Conservation (phyloP, 2,329 filamentous ascomycete species). For the Microsporum ferrugineum region DNA sequence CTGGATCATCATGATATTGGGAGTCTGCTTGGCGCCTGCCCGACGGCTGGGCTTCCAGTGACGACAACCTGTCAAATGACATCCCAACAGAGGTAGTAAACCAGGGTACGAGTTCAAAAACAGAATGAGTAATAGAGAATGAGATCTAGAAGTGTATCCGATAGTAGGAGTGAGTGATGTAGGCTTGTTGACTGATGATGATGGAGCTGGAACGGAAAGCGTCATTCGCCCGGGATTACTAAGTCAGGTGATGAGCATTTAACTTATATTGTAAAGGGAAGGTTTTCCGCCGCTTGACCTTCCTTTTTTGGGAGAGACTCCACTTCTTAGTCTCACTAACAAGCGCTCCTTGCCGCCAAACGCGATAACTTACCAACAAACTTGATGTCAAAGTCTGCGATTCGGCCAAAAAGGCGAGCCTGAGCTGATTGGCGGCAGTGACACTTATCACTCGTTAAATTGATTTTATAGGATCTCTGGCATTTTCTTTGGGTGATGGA, state of each 20-base stretch:
- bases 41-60: constrained; percentile 66
- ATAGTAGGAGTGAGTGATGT: not conserved
- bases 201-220: not conserved
- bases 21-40: constrained; percentile 58
- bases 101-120: not conserved
- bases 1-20: constrained; percentile 80
- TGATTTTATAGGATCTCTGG: too few relatives aligned
- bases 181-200: not conserved
- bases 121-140: not conserved
- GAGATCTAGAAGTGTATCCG: not conserved
- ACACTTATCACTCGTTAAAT: too few relatives aligned
- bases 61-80: constrained; percentile 84
- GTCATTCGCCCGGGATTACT: not conserved
- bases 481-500: too few relatives aligned
- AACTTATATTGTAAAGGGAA: not conserved
- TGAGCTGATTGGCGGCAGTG: not conserved
- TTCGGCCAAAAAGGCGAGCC: not conserved
- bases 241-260: not conserved
- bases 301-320: not conserved
- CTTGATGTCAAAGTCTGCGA: not conserved
- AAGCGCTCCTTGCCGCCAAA: not conserved
- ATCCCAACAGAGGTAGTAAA: constrained; percentile 40
- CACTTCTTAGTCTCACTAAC: not conserved
- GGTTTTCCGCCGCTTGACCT: not conserved
- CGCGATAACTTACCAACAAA: not conserved